Conservation (phyloP, 441 rosid species). For the Euphorbia schlechtendalii region DNA sequence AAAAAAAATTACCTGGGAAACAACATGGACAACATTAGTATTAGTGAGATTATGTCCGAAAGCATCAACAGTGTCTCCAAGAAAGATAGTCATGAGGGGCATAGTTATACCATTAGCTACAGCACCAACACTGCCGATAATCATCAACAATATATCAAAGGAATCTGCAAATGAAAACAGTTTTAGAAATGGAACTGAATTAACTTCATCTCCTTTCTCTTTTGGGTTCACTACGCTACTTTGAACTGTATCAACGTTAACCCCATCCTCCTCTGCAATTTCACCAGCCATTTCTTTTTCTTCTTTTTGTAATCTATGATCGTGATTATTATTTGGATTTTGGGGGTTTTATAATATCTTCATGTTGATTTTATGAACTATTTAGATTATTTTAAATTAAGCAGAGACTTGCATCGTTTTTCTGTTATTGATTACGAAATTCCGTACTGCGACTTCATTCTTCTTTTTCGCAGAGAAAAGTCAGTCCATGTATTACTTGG, state of each 20-base stretch:
- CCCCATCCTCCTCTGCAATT: background rate
- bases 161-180: constrained; percentile 63
- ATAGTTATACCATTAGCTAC: constrained; percentile 43
- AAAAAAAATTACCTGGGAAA: constrained; percentile 56
- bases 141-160: constrained; percentile 41
- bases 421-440: background rate
- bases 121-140: constrained; percentile 50
- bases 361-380: too few species aligned
- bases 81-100: constrained; percentile 53
- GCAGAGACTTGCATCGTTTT: too few species aligned
- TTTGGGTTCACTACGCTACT: background rate
- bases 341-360: too few species aligned
- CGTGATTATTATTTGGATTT: too few species aligned
- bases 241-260: background rate
- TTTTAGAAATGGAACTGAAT: constrained; percentile 48
- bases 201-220: background rate
- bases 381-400: too few species aligned
- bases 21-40: constrained; percentile 25
- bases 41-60: constrained; percentile 47
- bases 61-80: constrained; percentile 49
- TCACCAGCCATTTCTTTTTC: background rate
- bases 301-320: too few species aligned
- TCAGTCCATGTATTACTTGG: background rate
- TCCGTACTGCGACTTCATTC: background rate
- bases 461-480: background rate